Percentiles rank a stretch among this genome's conserved stretches.
Evolutionary conservation across 202 grass and related monocot species (phyloP).

Genomic region (Thinopyrum obtusiflorum): DNA sequence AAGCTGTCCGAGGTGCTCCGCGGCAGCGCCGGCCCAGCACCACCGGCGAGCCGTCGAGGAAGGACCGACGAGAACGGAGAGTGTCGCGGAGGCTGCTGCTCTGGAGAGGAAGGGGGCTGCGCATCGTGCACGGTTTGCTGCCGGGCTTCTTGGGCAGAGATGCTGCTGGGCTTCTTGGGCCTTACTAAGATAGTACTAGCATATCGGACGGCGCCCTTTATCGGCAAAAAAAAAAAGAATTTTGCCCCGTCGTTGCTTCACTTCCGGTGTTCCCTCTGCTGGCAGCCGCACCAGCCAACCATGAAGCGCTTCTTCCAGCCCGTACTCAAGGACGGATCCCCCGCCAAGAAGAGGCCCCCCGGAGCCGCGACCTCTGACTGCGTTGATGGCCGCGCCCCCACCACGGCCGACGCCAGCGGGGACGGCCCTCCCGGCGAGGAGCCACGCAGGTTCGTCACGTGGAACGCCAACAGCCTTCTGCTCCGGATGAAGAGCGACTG

Average conservation of each 20-base stretch:
- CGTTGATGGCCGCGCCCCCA: not conserved
- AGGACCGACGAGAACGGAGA: not conserved
- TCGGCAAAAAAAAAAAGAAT: not conserved
- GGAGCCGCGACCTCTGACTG: constrained; percentile 31
- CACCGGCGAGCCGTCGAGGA: not conserved
- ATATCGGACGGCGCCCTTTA: not conserved
- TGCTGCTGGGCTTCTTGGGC: not conserved
- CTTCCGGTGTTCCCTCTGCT: not conserved
- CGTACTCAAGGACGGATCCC: constrained; percentile 68
- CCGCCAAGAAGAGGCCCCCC: constrained; percentile 54
- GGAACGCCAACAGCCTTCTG: constrained; percentile 96
- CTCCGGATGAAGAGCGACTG: constrained; percentile 91
- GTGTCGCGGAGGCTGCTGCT: not conserved
- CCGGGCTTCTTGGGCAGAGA: not conserved
- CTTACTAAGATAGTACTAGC: not conserved
- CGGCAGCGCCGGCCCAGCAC: not conserved
- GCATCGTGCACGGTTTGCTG: too few species aligned
- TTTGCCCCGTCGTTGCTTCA: not conserved
- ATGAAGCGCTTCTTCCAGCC: constrained; percentile 99
- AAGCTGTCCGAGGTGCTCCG: not conserved
- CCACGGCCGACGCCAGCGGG: not conserved
- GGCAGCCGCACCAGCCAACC: not conserved
- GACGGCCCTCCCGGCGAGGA: constrained; percentile 19
- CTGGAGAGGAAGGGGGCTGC: too few species aligned
- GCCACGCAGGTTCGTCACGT: constrained; percentile 71